Percentiles rank a stretch among this genome's conserved stretches.
phyloP scores from a whole-genome alignment of 2,329 filamentous ascomycete genomes.

The Hymenotorrendiella dingleyae region DNA sequence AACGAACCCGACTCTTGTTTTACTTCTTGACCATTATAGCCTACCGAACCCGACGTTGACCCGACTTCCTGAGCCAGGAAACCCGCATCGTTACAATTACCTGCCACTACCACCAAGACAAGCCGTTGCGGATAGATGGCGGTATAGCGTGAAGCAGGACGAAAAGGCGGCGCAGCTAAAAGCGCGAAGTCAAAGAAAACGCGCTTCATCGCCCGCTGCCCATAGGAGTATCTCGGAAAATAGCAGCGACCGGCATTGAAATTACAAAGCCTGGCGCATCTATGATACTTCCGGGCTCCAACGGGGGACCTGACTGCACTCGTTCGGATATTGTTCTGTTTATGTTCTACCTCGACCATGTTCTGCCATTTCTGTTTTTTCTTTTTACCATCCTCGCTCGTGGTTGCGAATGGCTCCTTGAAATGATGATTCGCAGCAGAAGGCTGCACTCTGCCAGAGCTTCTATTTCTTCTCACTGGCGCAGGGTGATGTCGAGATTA shows the following conservation, averaged over 20 bases:
- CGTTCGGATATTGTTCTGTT: conserved; percentile 31
- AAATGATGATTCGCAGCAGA: conserved; percentile 51
- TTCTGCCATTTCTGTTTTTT: conserved; percentile 58
- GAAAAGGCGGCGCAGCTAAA: conserved; percentile 49
- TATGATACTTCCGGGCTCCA: too few relatives aligned
- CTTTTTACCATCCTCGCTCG: conserved; percentile 52
- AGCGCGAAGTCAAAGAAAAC: conserved; percentile 49
- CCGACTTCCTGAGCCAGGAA: too few relatives aligned
- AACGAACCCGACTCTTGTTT: too few relatives aligned
- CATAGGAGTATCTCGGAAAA: too few relatives aligned
- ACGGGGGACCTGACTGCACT: too few relatives aligned
- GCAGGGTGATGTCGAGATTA: conserved; percentile 27
- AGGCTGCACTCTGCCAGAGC: conserved; percentile 48
- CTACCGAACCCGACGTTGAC: too few relatives aligned
- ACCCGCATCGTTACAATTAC: too few relatives aligned
- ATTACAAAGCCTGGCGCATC: too few relatives aligned
- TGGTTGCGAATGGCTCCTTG: conserved; percentile 56
- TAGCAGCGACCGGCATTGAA: too few relatives aligned
- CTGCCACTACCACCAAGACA: conserved; percentile 44
- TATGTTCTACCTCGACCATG: conserved; percentile 56
- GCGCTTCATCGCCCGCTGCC: conserved; percentile 39
- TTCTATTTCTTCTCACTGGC: conserved; percentile 46
- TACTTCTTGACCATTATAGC: too few relatives aligned
- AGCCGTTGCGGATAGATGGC: conserved; percentile 26
- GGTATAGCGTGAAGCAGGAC: conserved; percentile 36